These are phyloP conservation scores for Boletus tomentosulus DNA, from an alignment of 768 basidiomycete species.

Conservation along the genomic window DNA sequence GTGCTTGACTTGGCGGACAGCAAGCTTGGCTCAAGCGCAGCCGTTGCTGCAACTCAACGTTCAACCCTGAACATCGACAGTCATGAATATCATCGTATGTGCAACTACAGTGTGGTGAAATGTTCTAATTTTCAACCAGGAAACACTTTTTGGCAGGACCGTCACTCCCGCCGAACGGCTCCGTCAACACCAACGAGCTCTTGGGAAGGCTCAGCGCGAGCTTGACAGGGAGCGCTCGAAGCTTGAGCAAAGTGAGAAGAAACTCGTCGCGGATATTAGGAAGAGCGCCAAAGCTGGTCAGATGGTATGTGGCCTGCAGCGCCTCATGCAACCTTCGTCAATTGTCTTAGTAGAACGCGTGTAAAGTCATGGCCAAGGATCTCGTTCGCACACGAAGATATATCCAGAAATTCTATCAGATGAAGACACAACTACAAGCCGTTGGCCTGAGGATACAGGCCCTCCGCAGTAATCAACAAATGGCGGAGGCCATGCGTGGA, in stretches of 20 bases:
- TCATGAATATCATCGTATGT: slow-evolving; percentile 76
- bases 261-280: slow-evolving; percentile 92
- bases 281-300: slow-evolving; percentile 94
- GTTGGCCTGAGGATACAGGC: slow-evolving; percentile 95
- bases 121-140: slow-evolving; percentile 46
- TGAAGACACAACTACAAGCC: slow-evolving; percentile 97
- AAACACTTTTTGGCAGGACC: slow-evolving; percentile 90
- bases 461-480: slow-evolving; percentile 94
- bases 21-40: slow-evolving; percentile 1
- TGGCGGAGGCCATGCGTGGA: slow-evolving; percentile 99
- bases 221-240: slow-evolving; percentile 93
- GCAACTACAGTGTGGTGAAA: background rate
- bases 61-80: slow-evolving; percentile 17
- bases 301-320: slow-evolving; percentile 52
- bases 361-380: slow-evolving; percentile 99
- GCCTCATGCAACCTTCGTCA: slow-evolving; percentile 10
- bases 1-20: background rate
- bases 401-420: slow-evolving; percentile 97
- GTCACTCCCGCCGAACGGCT: slow-evolving; percentile 95
- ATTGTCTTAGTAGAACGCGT: slow-evolving; percentile 69
- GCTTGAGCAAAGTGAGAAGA: slow-evolving; percentile 96
- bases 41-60: slow-evolving; percentile 4
- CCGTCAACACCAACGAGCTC: slow-evolving; percentile 92
- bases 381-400: slow-evolving; percentile 94
- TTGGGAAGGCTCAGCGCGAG: slow-evolving; percentile 96